phyloP scores from a whole-genome alignment of 495 filamentous ascomycete species.

The Terfezia claveryi region DNA sequence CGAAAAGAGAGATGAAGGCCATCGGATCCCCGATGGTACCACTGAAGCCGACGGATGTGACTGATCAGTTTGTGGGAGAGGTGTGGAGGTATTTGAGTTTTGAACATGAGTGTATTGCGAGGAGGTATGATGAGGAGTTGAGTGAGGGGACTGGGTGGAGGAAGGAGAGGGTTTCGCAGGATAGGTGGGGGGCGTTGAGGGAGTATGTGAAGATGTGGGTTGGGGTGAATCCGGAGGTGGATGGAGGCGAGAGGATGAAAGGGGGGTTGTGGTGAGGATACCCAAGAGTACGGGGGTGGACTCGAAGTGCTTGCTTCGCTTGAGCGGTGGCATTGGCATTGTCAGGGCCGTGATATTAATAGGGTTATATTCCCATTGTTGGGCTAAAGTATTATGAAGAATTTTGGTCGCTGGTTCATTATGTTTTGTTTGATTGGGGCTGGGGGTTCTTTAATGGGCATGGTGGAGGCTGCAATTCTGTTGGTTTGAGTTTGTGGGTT shows the following conservation, averaged over 20 bases:
- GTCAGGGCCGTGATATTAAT: too few relatives aligned
- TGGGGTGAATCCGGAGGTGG: constrained; percentile 15
- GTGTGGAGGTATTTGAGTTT: constrained; percentile 17
- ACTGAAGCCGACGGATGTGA: constrained; percentile 12
- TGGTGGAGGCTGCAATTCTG: too few relatives aligned
- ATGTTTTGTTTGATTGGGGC: too few relatives aligned
- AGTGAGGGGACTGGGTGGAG: constrained; percentile 8
- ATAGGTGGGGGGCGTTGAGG: constrained; percentile 12
- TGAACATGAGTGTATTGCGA: constrained; percentile 12
- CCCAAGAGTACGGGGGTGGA: too few relatives aligned
- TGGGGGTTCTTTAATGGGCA: too few relatives aligned
- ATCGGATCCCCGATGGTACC: neutral
- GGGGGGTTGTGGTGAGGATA: constrained; percentile 14
- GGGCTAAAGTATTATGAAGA: too few relatives aligned
- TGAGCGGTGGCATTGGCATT: too few relatives aligned
- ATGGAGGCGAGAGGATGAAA: constrained; percentile 13
- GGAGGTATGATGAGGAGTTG: constrained; percentile 16
- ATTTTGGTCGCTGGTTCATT: too few relatives aligned
- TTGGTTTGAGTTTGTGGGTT: too few relatives aligned
- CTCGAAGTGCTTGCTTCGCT: too few relatives aligned
- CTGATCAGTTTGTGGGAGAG: constrained; percentile 11
- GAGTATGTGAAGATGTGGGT: constrained; percentile 18
- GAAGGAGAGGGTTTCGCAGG: constrained; percentile 6
- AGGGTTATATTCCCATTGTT: too few relatives aligned
- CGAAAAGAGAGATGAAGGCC: neutral